A percentile compares a stretch with the other conserved stretches of the same genome.
Evolutionary conservation across 768 basidiomycete species (phyloP).

Genomic region (Mycena maculata): DNA sequence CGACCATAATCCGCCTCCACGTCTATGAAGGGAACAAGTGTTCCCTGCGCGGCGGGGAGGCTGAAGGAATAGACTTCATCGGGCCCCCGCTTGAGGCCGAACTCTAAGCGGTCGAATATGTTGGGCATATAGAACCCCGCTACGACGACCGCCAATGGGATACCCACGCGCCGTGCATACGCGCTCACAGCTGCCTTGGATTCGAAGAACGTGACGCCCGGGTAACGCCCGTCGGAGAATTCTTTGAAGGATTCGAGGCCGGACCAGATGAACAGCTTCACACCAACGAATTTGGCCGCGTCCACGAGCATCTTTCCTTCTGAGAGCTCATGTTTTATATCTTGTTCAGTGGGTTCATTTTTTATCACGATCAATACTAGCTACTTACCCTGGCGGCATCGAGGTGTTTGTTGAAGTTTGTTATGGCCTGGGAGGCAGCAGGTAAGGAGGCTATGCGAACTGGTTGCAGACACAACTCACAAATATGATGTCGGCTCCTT

Average conservation of each 20-base stretch:
- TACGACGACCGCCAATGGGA: conserved; percentile 11
- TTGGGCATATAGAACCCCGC: conserved; percentile 15
- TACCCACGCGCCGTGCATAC: conserved; percentile 1
- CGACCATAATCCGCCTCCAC: conserved; percentile 19
- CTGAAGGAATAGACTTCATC: neutral
- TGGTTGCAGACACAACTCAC: neutral
- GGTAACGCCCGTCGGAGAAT: neutral
- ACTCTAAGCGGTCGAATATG: neutral
- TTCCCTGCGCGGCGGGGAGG: conserved; percentile 8
- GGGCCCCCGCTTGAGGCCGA: neutral
- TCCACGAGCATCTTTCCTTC: conserved; percentile 26
- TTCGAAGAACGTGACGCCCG: conserved; percentile 12
- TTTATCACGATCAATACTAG: neutral
- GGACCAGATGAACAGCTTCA: conserved; percentile 26
- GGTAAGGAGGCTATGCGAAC: neutral
- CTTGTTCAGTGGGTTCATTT: neutral
- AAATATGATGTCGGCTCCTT: conserved; percentile 16
- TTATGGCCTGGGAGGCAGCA: neutral
- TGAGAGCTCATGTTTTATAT: conserved; percentile 10
- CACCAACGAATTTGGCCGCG: conserved; percentile 13
- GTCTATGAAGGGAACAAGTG: conserved; percentile 20
- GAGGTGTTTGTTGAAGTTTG: conserved; percentile 11
- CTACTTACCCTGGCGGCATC: neutral
- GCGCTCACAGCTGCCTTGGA: conserved; percentile 6
- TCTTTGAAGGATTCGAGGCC: conserved; percentile 4